Evolutionary conservation across 257 asterid species (phyloP), one percentile per base, ranked within the genome.

Genomic region (Salvia hispanica): DNA sequence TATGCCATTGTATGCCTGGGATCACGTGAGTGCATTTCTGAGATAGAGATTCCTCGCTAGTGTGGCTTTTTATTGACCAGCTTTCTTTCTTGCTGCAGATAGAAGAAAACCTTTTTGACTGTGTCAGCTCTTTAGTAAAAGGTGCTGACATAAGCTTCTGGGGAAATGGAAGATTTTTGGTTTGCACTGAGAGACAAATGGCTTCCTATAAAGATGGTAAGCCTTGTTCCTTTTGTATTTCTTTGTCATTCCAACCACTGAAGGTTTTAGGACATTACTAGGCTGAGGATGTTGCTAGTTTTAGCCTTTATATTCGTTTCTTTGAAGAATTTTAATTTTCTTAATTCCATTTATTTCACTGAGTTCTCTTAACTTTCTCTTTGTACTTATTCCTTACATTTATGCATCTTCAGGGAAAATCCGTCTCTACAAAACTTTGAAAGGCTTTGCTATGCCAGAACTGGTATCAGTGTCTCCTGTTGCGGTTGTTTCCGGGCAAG

Each of bases 1-100:
- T 25, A 93, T 93, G 99, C 71, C 97, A 37, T 67, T 78, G 63
- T 74, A 69, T 71, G 75, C 77, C 18, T 93, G 99, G 99, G 87
- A 90, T 64, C 89, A 77, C 64, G 99, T 90, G 78, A 88, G 93
- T 80, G 75, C 48, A 45, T 28, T 73, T 74, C 58, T 57, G 36
- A 71, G 21, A 18, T 18, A 18, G 21, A n/a, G 11, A 61, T 51
- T 15, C 37, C 66, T 50, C 43, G 54, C 48, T 46, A 10, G 3
- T 28, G 7, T 12, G 9, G 43, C 43, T 47, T 76, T 51, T 8
- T 31, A 21, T 64, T 78, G 61, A 79, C 75, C 51, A 64, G 31
- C 60, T 71, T 62, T 42, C 60, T 43, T 0, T 8, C 46, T 74
- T 47, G 52, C 74, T 78, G 81, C 86, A 88, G 98, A 74, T 92